A percentile compares a stretch with the other conserved stretches of the same genome.
phyloP scores from a whole-genome alignment of 2,329 filamentous ascomycete species.

The Fusarium sp. region DNA sequence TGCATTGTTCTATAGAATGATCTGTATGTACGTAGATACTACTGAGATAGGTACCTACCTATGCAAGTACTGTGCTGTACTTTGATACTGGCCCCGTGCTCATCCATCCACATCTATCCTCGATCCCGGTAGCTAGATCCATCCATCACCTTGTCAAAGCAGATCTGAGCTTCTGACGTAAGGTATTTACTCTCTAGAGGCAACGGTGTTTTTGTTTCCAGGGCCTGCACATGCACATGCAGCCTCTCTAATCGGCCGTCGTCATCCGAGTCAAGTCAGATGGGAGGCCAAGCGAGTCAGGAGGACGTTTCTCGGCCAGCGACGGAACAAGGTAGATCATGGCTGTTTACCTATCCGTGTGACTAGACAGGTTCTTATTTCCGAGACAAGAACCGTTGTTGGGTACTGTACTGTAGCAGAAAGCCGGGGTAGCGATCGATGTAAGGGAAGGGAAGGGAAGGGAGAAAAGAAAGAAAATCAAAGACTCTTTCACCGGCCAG shows the following conservation, averaged over 20 bases:
- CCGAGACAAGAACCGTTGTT: conserved; percentile 5
- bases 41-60: background rate
- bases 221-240: conserved; percentile 18
- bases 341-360: background rate
- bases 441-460: background rate
- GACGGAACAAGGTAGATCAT: conserved; percentile 12
- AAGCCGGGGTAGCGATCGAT: conserved; percentile 10
- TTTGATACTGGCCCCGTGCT: conserved; percentile 10
- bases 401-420: background rate
- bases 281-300: conserved; percentile 43
- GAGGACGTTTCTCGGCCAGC: conserved; percentile 41
- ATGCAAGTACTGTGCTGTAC: background rate
- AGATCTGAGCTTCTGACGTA: conserved; percentile 41
- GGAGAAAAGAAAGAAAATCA: conserved; percentile 28
- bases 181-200: conserved; percentile 4
- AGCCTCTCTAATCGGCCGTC: conserved; percentile 30
- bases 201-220: background rate
- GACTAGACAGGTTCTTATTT: conserved; percentile 16
- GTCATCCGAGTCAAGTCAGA: conserved; percentile 48
- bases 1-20: background rate
- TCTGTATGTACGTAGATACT: background rate
- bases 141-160: conserved; percentile 18
- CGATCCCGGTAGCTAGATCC: conserved; percentile 31
- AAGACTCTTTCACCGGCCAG: conserved; percentile 22
- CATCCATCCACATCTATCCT: conserved; percentile 21